Base-by-base conservation (phyloP, 1,284 basidiomycete species). In the Pseudomicrostroma phylloplanum region DNA sequence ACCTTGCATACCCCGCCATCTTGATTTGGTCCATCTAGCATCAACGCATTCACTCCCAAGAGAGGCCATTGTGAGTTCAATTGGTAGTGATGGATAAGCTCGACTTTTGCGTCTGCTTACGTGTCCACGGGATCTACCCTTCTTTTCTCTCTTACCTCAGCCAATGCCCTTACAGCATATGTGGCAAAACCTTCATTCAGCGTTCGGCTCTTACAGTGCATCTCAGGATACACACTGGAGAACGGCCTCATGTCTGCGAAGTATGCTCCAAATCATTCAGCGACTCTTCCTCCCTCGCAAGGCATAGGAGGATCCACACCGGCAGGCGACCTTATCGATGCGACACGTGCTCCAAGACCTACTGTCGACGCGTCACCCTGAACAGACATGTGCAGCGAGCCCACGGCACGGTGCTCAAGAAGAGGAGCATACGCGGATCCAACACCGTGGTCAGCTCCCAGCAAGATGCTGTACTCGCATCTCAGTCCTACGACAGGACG, bases 241-340 rank as follows among this genome's bases (percentile, higher is more conserved):
- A 92, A 81, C 89, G 89, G 74, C 90, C 90, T 8, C 90, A 92
- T 77, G 85, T 84, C 58, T 92, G 90, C 62, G 15, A 88, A 84
- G 19, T 91, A 87, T 77, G 76, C 61, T 59, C 60, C 60, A 73
- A 75, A 49, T 71, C 74, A 2, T 77, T 77, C 56, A 80, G 81
- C 57, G 84, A 85, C 69, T 84, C 84, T 0, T 82, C 80, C 61
- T 85, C 83, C 1, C 79, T 85, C 12, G 84, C 84, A 23, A 81
- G 84, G n/a, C 84, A 85, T 67, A 85, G 90, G 61, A 85, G 90
- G 67, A 90, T 88, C 17, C 90, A 92, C 72, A 82, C 75, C 55
- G 81, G 83, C 51, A 66, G 73, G 48, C 68, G 80, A 4, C 79
- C 80, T 0, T 79, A 80, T 71, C 72, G 70, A 55, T 82, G 81